These are phyloP conservation scores for Glaciozyma antarctica DNA, from an alignment of 768 basidiomycete genomes.

Conservation along the genomic window DNA sequence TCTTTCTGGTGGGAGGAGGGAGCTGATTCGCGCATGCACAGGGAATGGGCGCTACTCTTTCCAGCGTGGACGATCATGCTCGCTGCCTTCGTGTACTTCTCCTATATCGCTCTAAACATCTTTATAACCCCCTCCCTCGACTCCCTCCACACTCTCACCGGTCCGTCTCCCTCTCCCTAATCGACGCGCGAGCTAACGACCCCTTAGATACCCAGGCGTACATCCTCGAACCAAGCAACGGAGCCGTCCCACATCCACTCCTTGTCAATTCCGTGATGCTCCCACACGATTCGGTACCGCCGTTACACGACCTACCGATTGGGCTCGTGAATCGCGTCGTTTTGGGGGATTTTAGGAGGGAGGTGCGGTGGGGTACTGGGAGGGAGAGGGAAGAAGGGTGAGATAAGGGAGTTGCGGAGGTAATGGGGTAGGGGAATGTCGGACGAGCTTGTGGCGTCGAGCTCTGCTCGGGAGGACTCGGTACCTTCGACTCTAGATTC, in stretches of 20 bases:
- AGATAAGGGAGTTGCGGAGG: no score
- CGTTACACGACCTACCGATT: constrained; percentile 72
- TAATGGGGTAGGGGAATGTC: no score
- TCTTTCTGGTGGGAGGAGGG: not conserved
- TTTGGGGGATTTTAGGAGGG: constrained; percentile 40
- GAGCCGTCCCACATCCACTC: constrained; percentile 44
- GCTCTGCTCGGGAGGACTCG: no score
- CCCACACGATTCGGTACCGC: constrained; percentile 46
- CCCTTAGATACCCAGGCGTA: not conserved
- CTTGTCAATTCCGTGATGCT: constrained; percentile 44
- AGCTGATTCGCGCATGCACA: constrained; percentile 35
- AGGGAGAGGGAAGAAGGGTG: no score
- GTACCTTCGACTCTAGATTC: no score
- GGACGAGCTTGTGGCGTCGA: no score
- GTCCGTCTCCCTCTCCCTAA: not conserved
- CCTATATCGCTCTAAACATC: constrained; percentile 67
- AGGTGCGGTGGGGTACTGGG: not conserved
- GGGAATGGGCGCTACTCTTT: constrained; percentile 77
- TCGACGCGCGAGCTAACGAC: not conserved
- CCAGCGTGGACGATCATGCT: constrained; percentile 67
- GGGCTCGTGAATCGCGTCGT: constrained; percentile 67
- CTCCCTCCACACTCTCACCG: not conserved
- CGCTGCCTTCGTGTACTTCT: constrained; percentile 62
- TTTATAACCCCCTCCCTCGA: constrained; percentile 57
- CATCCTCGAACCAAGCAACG: constrained; percentile 1